Conservation (phyloP, 805 yeast species). For the Ogataea paraovalis region DNA sequence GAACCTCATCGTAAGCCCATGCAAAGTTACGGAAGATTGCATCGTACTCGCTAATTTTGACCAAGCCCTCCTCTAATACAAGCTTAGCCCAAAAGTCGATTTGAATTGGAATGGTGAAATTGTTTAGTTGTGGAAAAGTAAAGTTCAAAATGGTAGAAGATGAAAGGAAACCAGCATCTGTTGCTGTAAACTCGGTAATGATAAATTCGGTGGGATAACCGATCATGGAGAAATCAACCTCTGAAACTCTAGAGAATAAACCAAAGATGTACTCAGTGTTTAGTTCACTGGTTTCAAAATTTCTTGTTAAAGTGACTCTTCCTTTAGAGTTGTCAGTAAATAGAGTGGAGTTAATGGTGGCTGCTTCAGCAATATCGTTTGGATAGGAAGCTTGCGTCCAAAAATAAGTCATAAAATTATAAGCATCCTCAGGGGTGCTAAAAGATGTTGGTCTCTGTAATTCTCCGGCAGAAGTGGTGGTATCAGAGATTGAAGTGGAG, state of each 20-base stretch:
- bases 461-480: not conserved
- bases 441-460: not conserved
- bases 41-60: conserved; percentile 19
- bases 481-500: not conserved
- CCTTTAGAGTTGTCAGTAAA: conserved; percentile 19
- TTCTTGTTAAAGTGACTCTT: conserved; percentile 20
- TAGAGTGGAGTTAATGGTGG: conserved; percentile 18
- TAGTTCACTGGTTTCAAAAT: conserved; percentile 20
- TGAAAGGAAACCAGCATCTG: conserved; percentile 11
- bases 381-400: conserved; percentile 1
- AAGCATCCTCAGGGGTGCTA: not conserved
- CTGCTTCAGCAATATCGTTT: conserved; percentile 8
- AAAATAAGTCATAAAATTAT: not conserved
- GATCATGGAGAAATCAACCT: conserved; percentile 10
- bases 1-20: conserved; percentile 8
- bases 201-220: conserved; percentile 14
- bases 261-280: conserved; percentile 26
- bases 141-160: conserved; percentile 11
- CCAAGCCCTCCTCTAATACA: conserved; percentile 2
- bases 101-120: conserved; percentile 16
- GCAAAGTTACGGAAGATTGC: conserved; percentile 19
- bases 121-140: conserved; percentile 10
- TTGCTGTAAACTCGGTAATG: conserved; percentile 10
- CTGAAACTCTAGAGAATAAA: conserved; percentile 12
- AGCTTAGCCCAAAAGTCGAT: conserved; percentile 13